Percentiles rank a stretch among this genome's conserved stretches.
These are phyloP conservation scores for Nidularia sp. DNA, from an alignment of 768 basidiomycete species.

Conservation along the genomic window DNA sequence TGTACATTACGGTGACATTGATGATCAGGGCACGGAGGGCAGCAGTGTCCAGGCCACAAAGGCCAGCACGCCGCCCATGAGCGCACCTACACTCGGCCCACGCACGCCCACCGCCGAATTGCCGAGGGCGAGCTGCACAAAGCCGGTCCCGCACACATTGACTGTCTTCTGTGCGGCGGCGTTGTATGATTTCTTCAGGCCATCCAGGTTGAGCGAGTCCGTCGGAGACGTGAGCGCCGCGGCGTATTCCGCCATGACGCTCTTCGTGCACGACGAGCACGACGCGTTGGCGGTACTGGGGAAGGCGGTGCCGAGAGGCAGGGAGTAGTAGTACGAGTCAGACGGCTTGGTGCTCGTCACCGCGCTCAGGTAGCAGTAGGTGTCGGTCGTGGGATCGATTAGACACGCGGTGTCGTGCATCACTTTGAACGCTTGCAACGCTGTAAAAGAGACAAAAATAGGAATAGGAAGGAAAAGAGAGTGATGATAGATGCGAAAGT, in stretches of 20 bases:
- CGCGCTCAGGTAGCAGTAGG: constrained; percentile 76
- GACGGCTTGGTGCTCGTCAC: constrained; percentile 50
- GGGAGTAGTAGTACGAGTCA: constrained; percentile 69
- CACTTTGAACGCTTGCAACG: constrained; percentile 56
- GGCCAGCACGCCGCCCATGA: too few species aligned
- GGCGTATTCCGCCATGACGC: constrained; percentile 52
- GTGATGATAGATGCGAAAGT: background rate
- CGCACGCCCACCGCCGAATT: constrained; percentile 5
- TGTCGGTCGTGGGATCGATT: constrained; percentile 47
- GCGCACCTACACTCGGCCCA: too few species aligned
- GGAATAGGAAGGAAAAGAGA: background rate
- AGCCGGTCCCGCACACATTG: constrained; percentile 47
- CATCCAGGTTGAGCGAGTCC: constrained; percentile 17
- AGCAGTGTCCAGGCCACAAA: too few species aligned
- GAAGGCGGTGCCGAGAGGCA: constrained; percentile 56
- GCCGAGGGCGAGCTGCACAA: constrained; percentile 24
- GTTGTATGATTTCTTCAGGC: constrained; percentile 45
- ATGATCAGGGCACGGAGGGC: too few species aligned
- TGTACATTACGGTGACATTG: too few species aligned
- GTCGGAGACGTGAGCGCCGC: constrained; percentile 30
- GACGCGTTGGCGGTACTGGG: constrained; percentile 45
- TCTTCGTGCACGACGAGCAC: constrained; percentile 64
- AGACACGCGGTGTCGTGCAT: constrained; percentile 64
- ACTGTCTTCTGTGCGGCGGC: constrained; percentile 41
- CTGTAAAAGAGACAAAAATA: constrained; percentile 23